Percentiles rank a stretch among this genome's conserved stretches.
Evolutionary conservation across 2,329 filamentous ascomycete species (phyloP).

Genomic region (Kalaharituber pfeilii): DNA sequence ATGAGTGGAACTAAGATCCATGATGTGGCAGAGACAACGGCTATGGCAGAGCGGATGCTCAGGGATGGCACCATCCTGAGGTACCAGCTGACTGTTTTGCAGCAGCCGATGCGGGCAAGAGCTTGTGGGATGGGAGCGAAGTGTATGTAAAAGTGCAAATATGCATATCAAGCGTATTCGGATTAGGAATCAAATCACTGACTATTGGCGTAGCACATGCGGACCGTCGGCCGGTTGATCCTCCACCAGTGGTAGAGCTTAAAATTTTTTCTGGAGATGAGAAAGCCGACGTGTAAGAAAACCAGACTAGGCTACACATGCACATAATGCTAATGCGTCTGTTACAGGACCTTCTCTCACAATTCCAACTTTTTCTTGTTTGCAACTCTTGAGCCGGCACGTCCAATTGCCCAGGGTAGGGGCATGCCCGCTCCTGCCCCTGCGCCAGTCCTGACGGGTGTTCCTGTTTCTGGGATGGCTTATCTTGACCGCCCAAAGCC

Average conservation of each 20-base stretch:
- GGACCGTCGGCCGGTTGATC: constrained; percentile 82
- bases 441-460: constrained; percentile 76
- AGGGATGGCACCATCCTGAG: constrained; percentile 54
- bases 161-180: not conserved
- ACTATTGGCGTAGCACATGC: constrained; percentile 43
- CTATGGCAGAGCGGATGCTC: constrained; percentile 18
- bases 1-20: constrained; percentile 9
- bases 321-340: too few species aligned
- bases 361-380: constrained; percentile 97
- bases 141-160: constrained; percentile 40
- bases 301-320: too few species aligned
- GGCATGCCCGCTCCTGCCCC: constrained; percentile 51
- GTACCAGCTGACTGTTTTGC: constrained; percentile 71
- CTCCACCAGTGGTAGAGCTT: constrained; percentile 82
- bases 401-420: constrained; percentile 65
- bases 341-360: constrained; percentile 58
- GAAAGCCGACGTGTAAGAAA: constrained; percentile 21
- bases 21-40: constrained; percentile 17
- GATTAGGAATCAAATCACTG: not conserved
- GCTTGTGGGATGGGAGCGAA: constrained; percentile 92
- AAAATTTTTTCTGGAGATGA: constrained; percentile 58
- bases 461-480: constrained; percentile 87
- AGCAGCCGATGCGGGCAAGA: constrained; percentile 84
- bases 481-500: constrained; percentile 72
- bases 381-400: constrained; percentile 73